Conservation (phyloP, 2,329 filamentous ascomycete genomes). For the Scedosporium aurantiacum region DNA sequence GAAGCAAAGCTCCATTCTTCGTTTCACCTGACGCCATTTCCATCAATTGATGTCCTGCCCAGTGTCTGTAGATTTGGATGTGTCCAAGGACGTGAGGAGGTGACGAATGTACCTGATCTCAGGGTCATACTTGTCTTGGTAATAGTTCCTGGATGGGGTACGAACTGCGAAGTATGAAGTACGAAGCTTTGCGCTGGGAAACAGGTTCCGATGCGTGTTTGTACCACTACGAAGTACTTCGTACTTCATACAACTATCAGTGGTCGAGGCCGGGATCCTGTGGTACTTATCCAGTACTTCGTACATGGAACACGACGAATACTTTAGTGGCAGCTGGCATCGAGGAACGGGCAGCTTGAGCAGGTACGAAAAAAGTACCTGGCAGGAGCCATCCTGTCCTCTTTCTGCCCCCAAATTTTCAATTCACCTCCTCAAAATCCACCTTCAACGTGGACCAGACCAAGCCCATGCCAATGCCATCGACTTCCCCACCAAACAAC, state of each 20-base stretch:
- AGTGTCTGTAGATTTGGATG: neutral
- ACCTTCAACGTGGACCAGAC: neutral
- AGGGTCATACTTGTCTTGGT: neutral
- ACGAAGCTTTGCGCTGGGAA: neutral
- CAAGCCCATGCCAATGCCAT: neutral
- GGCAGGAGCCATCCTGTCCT: constrained; percentile 1
- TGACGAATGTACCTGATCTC: neutral
- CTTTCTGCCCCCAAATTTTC: neutral
- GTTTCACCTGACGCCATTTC: neutral
- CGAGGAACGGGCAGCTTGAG: neutral
- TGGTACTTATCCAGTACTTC: neutral
- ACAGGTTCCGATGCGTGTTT: neutral
- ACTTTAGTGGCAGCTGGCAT: neutral
- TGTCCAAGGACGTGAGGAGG: neutral
- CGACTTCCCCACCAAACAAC: neutral
- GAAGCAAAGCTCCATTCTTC: neutral
- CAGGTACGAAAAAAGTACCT: neutral
- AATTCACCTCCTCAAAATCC: neutral
- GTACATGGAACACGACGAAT: neutral
- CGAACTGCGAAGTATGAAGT: neutral
- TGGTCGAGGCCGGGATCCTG: neutral
- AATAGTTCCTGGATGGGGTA: neutral
- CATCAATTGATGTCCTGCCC: neutral
- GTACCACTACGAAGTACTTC: neutral
- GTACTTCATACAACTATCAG: neutral